Evolutionary conservation across 2,329 filamentous ascomycete genomes (phyloP).

Genomic region (Phymatotrichopsis omnivora): DNA sequence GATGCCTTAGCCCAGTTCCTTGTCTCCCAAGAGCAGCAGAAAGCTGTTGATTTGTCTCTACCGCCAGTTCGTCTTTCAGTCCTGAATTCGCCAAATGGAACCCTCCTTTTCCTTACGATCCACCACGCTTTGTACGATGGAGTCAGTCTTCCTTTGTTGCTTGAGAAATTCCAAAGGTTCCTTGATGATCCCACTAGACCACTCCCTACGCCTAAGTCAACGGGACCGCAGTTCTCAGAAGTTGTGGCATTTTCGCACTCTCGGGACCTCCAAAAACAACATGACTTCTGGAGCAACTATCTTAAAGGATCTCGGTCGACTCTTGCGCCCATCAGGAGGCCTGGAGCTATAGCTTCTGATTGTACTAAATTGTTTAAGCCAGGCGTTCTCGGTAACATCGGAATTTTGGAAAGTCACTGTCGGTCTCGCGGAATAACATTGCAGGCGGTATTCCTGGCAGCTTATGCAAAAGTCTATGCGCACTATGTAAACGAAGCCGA

Average conservation of each 20-base stretch:
- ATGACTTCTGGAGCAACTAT: slow-evolving; percentile 43
- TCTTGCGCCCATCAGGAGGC: slow-evolving; percentile 15
- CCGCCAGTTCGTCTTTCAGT: slow-evolving; percentile 21
- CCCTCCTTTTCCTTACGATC: slow-evolving; percentile 45
- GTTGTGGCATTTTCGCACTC: slow-evolving; percentile 18
- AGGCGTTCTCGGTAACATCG: slow-evolving; percentile 28
- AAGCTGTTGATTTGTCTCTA: slow-evolving; percentile 6
- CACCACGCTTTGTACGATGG: slow-evolving; percentile 88
- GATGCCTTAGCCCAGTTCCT: slow-evolving; percentile 14
- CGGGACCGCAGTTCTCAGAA: slow-evolving; percentile 11
- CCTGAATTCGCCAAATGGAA: slow-evolving; percentile 20
- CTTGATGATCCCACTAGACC: slow-evolving; percentile 33
- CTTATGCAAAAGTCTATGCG: slow-evolving; percentile 47
- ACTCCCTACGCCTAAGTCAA: slow-evolving; percentile 6
- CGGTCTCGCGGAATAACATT: slow-evolving; percentile 50
- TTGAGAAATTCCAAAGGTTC: slow-evolving; percentile 43
- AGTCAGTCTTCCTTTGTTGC: slow-evolving; percentile 58
- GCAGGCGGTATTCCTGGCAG: slow-evolving; percentile 67
- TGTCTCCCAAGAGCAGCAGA: slow-evolving; percentile 17
- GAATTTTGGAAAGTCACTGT: slow-evolving; percentile 39
- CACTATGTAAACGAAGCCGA: slow-evolving; percentile 13
- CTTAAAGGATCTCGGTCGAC: slow-evolving; percentile 32
- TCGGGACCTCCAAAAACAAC: slow-evolving; percentile 21
- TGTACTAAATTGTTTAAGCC: slow-evolving; percentile 19
- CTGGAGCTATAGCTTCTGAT: slow-evolving; percentile 5